Evolutionary conservation across 306 rosid genomes (phyloP), one percentile per base, ranked within the genome.

Genomic region (Begonia peltatifolia): DNA sequence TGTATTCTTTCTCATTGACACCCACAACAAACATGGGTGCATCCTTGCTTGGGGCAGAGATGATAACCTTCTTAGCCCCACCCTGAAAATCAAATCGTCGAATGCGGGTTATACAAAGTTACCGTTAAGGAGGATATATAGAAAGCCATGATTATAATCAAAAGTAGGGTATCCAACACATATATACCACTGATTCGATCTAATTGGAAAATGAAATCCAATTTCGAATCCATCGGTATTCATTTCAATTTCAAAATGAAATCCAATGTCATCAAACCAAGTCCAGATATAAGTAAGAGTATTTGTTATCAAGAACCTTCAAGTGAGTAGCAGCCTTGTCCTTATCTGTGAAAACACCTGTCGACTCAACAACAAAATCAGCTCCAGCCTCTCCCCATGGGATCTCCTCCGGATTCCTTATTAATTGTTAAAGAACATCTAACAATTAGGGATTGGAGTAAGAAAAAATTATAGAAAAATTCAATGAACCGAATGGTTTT

Each of bases 21-120:
- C 96, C 96, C 25, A 87, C 76, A 72, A 87, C 96, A 55, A 87
- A 87, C 96, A 87, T 87, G 14, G 96, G 96, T 18, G 96, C 96
- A 68, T 87, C 89, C 52, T 87, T 87, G 60, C 96, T 87, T 3
- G 96, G 95, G 42, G 87, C 96, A 58, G 96, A 87, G 55, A 87
- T 87, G 36, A 87, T 74, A 71, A 87, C 96, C 84, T 87, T 87
- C 84, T 87, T 87, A 36, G 96, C 96, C 65, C 96, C 47, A 38
- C n/a, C 46, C 22, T 47, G 10, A 47, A 30, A 48, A 59, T 17
- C 25, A 16, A 16, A 49, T 17, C 6, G 10, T 49, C 12, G 23
- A 48, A 22, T 15, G 6, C 36, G 2, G 11, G 3, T 48, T 0
- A 6, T 30, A 7, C 38, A 1, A 6, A 5, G 38, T 6, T 30